Percentiles rank a stretch among this genome's conserved stretches.
Conservation (phyloP, 192 early-diverging fungal genomes). For the Coemansia sp. region DNA sequence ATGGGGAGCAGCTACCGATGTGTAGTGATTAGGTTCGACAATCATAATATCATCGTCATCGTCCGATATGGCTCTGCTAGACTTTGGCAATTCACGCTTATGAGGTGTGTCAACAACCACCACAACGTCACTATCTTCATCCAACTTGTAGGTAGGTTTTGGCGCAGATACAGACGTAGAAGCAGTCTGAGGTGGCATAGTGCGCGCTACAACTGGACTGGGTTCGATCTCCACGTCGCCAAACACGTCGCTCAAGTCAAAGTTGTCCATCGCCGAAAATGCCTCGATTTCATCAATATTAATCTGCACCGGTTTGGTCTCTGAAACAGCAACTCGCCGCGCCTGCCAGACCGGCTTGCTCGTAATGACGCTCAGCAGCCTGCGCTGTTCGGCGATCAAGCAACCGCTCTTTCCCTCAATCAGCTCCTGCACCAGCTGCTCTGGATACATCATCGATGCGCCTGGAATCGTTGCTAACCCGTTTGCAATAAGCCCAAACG, state of each 20-base stretch:
- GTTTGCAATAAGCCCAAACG: conserved; percentile 36
- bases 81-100: background rate
- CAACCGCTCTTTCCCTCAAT: conserved; percentile 10
- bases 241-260: conserved; percentile 30
- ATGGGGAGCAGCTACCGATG: background rate
- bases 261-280: conserved; percentile 28
- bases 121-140: background rate
- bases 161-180: background rate
- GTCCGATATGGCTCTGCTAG: background rate
- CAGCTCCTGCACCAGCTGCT: conserved; percentile 28
- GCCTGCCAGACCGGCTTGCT: conserved; percentile 27
- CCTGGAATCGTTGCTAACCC: conserved; percentile 32
- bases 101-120: background rate
- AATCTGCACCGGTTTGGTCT: conserved; percentile 34
- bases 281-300: conserved; percentile 40
- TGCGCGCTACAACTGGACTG: background rate
- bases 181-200: background rate
- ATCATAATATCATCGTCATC: background rate
- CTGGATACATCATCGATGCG: conserved; percentile 42
- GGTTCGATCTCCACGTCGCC: conserved; percentile 5
- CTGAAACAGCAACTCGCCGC: conserved; percentile 17
- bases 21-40: background rate
- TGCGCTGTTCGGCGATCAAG: conserved; percentile 18
- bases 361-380: conserved; percentile 19
- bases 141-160: background rate